Conservation (phyloP, 345 rosid genomes). For the Melastoma malabathricum region DNA sequence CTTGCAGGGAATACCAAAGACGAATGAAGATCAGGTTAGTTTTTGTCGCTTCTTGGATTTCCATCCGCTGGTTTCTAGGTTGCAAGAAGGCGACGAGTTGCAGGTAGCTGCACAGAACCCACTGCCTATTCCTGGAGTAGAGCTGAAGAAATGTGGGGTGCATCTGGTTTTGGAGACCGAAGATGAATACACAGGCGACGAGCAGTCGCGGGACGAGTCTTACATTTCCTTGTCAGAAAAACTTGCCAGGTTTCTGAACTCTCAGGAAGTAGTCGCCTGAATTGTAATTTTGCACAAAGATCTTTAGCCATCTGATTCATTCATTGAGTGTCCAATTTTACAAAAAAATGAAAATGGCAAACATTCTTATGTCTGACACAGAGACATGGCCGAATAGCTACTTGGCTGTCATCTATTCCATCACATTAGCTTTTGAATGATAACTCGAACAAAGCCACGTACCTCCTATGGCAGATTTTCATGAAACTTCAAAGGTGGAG, state of each 20-base stretch:
- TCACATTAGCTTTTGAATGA: too few relatives aligned
- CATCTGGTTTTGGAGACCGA: slow-evolving; percentile 26
- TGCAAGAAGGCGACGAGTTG: slow-evolving; percentile 25
- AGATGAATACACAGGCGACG: slow-evolving; percentile 32
- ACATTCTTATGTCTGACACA: too few relatives aligned
- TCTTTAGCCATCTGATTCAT: too few relatives aligned
- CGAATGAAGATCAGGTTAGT: slow-evolving; percentile 36
- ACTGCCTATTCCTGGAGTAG: slow-evolving; percentile 13
- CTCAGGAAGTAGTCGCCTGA: slow-evolving; percentile 1
- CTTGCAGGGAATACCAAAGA: slow-evolving; percentile 36
- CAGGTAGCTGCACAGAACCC: slow-evolving; percentile 15
- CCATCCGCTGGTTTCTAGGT: slow-evolving; percentile 18
- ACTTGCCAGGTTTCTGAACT: slow-evolving; percentile 28
- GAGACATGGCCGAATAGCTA: too few relatives aligned
- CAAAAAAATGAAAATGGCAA: too few relatives aligned
- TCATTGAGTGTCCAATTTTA: too few relatives aligned
- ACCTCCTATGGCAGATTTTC: too few relatives aligned
- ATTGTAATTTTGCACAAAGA: neutral
- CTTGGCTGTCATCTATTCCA: too few relatives aligned
- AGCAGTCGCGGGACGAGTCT: slow-evolving; percentile 18
- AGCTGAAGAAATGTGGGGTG: slow-evolving; percentile 33
- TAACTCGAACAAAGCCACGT: too few relatives aligned
- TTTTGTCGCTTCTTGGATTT: slow-evolving; percentile 29
- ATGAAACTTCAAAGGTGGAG: too few relatives aligned
- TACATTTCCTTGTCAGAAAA: slow-evolving; percentile 24